These are phyloP conservation scores for Lithohypha guttulata DNA, from an alignment of 2,329 filamentous ascomycete species.

Conservation along the genomic window DNA sequence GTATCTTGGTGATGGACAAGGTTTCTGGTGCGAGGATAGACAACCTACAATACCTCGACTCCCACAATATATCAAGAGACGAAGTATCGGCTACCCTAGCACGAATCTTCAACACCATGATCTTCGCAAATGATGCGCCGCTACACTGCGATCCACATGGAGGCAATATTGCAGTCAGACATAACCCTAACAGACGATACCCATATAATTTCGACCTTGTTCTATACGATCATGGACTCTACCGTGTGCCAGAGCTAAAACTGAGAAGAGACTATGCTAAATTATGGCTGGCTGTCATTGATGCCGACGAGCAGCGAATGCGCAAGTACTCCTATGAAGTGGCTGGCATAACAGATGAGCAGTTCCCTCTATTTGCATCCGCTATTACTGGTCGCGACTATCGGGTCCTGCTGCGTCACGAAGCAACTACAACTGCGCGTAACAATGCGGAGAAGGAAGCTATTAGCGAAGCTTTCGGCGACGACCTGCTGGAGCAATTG, in stretches of 20 bases:
- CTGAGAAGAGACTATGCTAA: conserved; percentile 84
- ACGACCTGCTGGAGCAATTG: conserved; percentile 78
- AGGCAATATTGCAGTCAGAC: conserved; percentile 85
- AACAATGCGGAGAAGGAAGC: conserved; percentile 69
- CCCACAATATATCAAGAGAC: conserved; percentile 79
- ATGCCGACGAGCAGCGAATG: conserved; percentile 78
- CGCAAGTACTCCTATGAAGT: conserved; percentile 79
- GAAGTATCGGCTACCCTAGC: conserved; percentile 88
- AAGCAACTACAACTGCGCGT: conserved; percentile 40
- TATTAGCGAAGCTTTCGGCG: conserved; percentile 74
- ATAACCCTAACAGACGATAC: conserved; percentile 51
- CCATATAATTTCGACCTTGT: conserved; percentile 83
- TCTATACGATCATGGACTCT: conserved; percentile 92
- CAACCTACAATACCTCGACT: conserved; percentile 76
- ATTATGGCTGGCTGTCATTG: conserved; percentile 92
- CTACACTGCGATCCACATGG: conserved; percentile 96
- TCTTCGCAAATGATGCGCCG: conserved; percentile 79
- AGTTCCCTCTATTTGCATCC: conserved; percentile 90
- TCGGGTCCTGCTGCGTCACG: conserved; percentile 55
- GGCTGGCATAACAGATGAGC: conserved; percentile 74
- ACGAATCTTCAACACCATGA: conserved; percentile 98
- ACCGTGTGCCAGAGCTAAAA: conserved; percentile 74
- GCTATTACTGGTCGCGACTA: conserved; percentile 94
- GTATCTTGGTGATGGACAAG: conserved; percentile 92
- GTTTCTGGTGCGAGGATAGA: conserved; percentile 78